phyloP scores from a whole-genome alignment of 2,329 filamentous ascomycete species.

The Rosellinia necatrix region DNA sequence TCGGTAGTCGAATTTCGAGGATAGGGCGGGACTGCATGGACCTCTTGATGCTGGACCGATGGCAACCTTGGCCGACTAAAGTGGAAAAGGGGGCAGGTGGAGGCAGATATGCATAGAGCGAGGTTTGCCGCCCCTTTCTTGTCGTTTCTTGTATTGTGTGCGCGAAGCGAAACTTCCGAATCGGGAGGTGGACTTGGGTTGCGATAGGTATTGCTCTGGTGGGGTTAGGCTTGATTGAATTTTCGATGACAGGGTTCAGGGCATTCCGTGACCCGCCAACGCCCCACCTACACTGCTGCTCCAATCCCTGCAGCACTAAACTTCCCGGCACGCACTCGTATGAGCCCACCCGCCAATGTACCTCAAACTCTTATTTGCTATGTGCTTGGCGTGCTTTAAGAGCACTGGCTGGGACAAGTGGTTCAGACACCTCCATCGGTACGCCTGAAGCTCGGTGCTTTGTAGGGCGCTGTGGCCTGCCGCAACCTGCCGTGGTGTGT shows the following conservation, averaged over 20 bases:
- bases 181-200: slow-evolving; percentile 11
- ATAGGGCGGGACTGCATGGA: slow-evolving; percentile 23
- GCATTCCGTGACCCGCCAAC: slow-evolving; percentile 12
- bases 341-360: slow-evolving; percentile 20
- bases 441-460: slow-evolving; percentile 16
- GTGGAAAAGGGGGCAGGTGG: slow-evolving; percentile 18
- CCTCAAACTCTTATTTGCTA: slow-evolving; percentile 21
- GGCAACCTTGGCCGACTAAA: slow-evolving; percentile 12
- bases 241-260: slow-evolving; percentile 19
- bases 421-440: slow-evolving; percentile 18
- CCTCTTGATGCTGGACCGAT: slow-evolving; percentile 4
- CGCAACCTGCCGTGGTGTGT: slow-evolving; percentile 18
- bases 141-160: slow-evolving; percentile 13
- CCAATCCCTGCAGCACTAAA: slow-evolving; percentile 24
- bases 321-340: slow-evolving; percentile 25
- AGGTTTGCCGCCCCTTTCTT: slow-evolving; percentile 20
- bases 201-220: slow-evolving; percentile 24
- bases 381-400: slow-evolving; percentile 20
- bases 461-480: slow-evolving; percentile 11
- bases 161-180: slow-evolving; percentile 23
- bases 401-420: slow-evolving; percentile 14
- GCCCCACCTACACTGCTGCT: slow-evolving; percentile 19
- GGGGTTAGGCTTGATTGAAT: slow-evolving; percentile 22
- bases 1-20: slow-evolving; percentile 27
- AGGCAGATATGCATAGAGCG: slow-evolving; percentile 21